Evolutionary conservation across 169 alveolate species (phyloP).

Genomic region (Plasmodium yoelii): DNA sequence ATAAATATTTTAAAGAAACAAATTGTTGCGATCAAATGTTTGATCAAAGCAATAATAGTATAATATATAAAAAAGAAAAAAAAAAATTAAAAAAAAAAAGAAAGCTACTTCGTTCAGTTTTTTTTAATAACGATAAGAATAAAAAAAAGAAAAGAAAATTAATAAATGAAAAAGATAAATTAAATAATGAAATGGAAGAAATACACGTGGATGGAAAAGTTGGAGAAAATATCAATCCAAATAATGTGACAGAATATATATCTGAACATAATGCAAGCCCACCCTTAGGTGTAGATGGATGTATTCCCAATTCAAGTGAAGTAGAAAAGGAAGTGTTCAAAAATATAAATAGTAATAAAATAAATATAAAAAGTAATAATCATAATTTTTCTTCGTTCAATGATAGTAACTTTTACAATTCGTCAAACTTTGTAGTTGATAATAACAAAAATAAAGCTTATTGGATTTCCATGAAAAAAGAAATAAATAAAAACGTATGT

Average conservation of each 20-base stretch:
- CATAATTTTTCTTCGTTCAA: background rate
- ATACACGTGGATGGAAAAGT: background rate
- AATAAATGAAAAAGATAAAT: background rate
- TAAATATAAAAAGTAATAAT: background rate
- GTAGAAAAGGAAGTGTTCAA: background rate
- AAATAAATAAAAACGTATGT: slow-evolving; percentile 26
- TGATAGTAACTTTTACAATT: background rate
- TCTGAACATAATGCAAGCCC: background rate
- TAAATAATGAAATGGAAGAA: background rate
- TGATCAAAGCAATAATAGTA: slow-evolving; percentile 2
- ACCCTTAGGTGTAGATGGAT: background rate
- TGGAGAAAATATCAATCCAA: background rate
- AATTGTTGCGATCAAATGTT: slow-evolving; percentile 29
- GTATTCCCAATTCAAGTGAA: background rate
- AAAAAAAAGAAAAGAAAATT: slow-evolving; percentile 26
- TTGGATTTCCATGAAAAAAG: slow-evolving; percentile 37
- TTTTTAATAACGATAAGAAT: slow-evolving; percentile 3
- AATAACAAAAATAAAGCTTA: slow-evolving; percentile 32
- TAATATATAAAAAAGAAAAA: slow-evolving; percentile 29
- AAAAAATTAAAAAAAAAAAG: slow-evolving; percentile 25
- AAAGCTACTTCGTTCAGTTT: background rate
- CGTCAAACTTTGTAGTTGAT: slow-evolving; percentile 1
- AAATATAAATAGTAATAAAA: background rate
- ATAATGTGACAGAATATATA: background rate
- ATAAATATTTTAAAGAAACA: slow-evolving; percentile 54